Evolutionary conservation across 768 basidiomycete genomes (phyloP).

Genomic region (Paxillus involutus): DNA sequence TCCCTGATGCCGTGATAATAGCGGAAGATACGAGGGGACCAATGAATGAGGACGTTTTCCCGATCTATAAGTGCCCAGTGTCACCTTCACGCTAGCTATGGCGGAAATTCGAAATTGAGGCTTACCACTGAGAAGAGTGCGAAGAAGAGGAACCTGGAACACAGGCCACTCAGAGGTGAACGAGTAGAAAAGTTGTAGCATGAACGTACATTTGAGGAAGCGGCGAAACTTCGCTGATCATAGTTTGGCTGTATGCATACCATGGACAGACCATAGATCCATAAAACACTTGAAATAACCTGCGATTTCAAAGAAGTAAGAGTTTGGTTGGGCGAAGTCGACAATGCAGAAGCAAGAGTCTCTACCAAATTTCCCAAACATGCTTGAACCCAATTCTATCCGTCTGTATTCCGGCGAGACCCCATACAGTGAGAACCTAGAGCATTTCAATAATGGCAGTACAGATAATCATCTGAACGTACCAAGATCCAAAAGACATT

Average conservation of each 20-base stretch:
- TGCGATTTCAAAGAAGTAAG: slow-evolving; percentile 18
- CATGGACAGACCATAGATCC: slow-evolving; percentile 76
- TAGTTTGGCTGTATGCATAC: slow-evolving; percentile 81
- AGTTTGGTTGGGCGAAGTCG: neutral
- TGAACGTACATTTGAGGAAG: slow-evolving; percentile 63
- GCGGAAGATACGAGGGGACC: slow-evolving; percentile 75
- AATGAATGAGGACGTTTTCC: slow-evolving; percentile 77
- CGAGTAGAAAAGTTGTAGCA: neutral
- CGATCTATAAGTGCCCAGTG: slow-evolving; percentile 40
- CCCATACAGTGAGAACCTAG: slow-evolving; percentile 69
- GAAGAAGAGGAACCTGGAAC: slow-evolving; percentile 57
- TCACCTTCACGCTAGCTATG: neutral
- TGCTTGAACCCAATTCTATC: slow-evolving; percentile 79
- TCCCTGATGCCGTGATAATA: slow-evolving; percentile 64
- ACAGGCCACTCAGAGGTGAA: neutral
- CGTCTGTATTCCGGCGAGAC: slow-evolving; percentile 74
- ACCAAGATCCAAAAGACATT: slow-evolving; percentile 74
- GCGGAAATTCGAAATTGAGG: neutral
- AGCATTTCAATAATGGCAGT: neutral
- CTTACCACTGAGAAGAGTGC: slow-evolving; percentile 66
- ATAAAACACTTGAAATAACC: slow-evolving; percentile 70
- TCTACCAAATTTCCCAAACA: slow-evolving; percentile 76
- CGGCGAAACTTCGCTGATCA: slow-evolving; percentile 80
- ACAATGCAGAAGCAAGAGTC: neutral
- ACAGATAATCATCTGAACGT: slow-evolving; percentile 13